Evolutionary conservation across 495 filamentous ascomycete species (phyloP), one percentile per base, ranked within the genome.

Genomic region (Penicillium cinerascens): DNA sequence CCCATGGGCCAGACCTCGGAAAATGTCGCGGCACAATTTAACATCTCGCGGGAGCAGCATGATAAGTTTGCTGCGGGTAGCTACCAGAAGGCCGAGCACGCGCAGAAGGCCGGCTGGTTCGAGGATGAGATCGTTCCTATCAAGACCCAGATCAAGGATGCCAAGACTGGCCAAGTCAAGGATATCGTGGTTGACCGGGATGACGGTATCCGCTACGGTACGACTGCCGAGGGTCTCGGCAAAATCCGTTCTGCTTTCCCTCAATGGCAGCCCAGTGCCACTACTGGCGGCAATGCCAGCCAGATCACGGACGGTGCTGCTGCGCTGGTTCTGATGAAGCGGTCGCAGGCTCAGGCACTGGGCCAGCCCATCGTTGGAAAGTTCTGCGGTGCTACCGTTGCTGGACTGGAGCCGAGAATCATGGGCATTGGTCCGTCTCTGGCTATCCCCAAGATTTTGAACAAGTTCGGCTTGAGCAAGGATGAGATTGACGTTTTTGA

Each of bases 1-100:
- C 85, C 91, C 33, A 97, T 97, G 92, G 92, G 92, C 2, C 92
- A 95, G 80, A 97, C 92, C 1, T 90, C 86, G 16, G 92, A 97
- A 75, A 97, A 97, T 60, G 91, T 97, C 6, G 89, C 83, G 29
- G 80, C 75, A 36, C 91, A 96, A 69, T 97, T 97, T 67, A 81
- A 83, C 52, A 82, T 97, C 58, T 68, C 83, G 3, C 82, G 92
- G 29, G 83, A 91, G 65, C 64, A 66, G 48, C 88, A 92, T 53
- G 92, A 97, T 64, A 72, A 79, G 50, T 97, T 86, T 65, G 90
- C 92, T 0, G 88, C 89, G 4, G 86, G 89, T 68, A 88, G 83
- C 38, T 97, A 87, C 71, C 82, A 84, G 61, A 85, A 91, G 47
- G 92, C 92, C 18, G 92, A 97, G 77, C 73, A 63, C 15, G 90